Evolutionary conservation across 352 stramenopile genomes (phyloP).

Genomic region (Globisporangium recalcitrans): DNA sequence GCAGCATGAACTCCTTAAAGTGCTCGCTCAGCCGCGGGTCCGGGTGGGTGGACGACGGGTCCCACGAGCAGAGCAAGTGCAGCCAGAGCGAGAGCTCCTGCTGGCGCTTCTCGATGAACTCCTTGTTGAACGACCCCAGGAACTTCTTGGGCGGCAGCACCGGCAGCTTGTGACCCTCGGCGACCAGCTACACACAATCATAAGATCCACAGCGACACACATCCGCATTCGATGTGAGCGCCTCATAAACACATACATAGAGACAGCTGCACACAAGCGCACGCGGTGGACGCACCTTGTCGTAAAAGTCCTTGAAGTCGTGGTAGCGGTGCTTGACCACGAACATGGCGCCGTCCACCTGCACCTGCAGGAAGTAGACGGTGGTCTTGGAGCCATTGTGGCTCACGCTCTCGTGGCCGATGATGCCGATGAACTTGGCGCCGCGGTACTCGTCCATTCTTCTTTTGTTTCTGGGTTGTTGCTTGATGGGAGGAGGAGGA

Average conservation of each 20-base stretch:
- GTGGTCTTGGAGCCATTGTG: conserved; percentile 86
- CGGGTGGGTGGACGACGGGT: conserved; percentile 48
- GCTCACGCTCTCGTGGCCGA: conserved; percentile 83
- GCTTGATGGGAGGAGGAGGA: too few species aligned
- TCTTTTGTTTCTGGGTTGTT: not conserved
- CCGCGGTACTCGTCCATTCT: conserved; percentile 39
- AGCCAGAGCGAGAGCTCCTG: conserved; percentile 86
- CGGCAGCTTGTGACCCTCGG: conserved; percentile 71
- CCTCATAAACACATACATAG: not conserved
- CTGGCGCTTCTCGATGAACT: conserved; percentile 88
- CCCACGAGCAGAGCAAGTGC: conserved; percentile 72
- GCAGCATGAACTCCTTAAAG: conserved; percentile 77
- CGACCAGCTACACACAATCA: conserved; percentile 37
- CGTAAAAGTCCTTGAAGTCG: conserved; percentile 86
- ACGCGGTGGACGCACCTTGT: conserved; percentile 51
- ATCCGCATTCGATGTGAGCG: not conserved
- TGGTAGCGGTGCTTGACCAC: conserved; percentile 83
- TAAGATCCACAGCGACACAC: not conserved
- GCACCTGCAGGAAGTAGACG: conserved; percentile 82
- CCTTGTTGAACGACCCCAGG: conserved; percentile 84
- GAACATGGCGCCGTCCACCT: conserved; percentile 70
- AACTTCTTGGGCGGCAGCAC: conserved; percentile 87
- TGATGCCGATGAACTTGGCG: conserved; percentile 81
- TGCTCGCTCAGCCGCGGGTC: conserved; percentile 69
- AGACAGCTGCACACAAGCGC: not conserved